phyloP scores from a whole-genome alignment of 2,329 filamentous ascomycete genomes.

The Phaeophleospora eucalypticola region DNA sequence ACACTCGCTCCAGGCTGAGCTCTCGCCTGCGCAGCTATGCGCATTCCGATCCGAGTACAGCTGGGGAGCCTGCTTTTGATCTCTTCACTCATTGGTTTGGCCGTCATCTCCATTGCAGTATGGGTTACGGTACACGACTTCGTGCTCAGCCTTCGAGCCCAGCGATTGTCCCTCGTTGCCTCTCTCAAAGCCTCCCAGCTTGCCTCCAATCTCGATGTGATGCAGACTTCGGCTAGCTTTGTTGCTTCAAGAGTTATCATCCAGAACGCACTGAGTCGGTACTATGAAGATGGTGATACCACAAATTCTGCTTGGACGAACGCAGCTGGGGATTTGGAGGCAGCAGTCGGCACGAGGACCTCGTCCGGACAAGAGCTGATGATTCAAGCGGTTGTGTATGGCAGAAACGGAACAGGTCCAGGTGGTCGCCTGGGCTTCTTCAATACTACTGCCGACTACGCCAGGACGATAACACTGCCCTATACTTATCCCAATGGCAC shows the following conservation, averaged over 20 bases:
- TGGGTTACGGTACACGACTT: constrained; percentile 59
- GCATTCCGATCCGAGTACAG: constrained; percentile 84
- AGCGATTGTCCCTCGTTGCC: constrained; percentile 69
- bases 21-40: constrained; percentile 64
- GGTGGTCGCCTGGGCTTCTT: constrained; percentile 53
- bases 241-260: constrained; percentile 62
- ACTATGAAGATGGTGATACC: constrained; percentile 53
- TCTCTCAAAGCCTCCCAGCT: constrained; percentile 83
- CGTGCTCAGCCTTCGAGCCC: constrained; percentile 52
- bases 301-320: constrained; percentile 57
- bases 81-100: constrained; percentile 68
- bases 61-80: constrained; percentile 74
- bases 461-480: constrained; percentile 56
- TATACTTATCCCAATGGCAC: constrained; percentile 56
- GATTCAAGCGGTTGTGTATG: constrained; percentile 70
- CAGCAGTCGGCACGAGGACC: constrained; percentile 59
- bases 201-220: constrained; percentile 70
- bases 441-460: constrained; percentile 52
- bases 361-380: constrained; percentile 49
- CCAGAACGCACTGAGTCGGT: constrained; percentile 49
- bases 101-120: constrained; percentile 75
- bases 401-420: constrained; percentile 61
- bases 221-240: constrained; percentile 69
- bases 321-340: constrained; percentile 62
- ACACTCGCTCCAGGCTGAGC: no score